Evolutionary conservation across 2,329 filamentous ascomycete genomes (phyloP).

Genomic region (Ascochyta fabae): DNA sequence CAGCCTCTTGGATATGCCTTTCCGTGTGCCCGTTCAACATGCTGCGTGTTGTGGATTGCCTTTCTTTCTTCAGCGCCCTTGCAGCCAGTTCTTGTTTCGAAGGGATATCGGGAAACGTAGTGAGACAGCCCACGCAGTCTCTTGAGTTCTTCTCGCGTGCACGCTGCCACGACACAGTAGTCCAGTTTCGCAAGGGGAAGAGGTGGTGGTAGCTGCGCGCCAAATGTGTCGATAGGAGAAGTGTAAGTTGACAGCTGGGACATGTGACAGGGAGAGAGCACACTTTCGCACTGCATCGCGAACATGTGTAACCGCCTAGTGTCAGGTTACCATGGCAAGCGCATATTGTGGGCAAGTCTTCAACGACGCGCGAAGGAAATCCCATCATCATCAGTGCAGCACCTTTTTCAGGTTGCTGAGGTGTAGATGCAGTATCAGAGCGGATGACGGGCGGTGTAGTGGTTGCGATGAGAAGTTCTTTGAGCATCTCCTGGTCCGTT

Average conservation of each 20-base stretch:
- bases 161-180: slow-evolving; percentile 82
- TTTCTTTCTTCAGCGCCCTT: slow-evolving; percentile 20
- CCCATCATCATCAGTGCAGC: slow-evolving; percentile 90
- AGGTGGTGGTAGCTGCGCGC: slow-evolving; percentile 50
- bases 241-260: slow-evolving; percentile 85
- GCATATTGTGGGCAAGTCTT: slow-evolving; percentile 76
- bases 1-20: slow-evolving; percentile 5
- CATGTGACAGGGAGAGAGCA: slow-evolving; percentile 91
- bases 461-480: slow-evolving; percentile 83
- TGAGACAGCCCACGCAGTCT: slow-evolving; percentile 80
- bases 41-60: slow-evolving; percentile 19
- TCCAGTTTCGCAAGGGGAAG: slow-evolving; percentile 76
- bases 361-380: slow-evolving; percentile 86
- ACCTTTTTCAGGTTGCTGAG: slow-evolving; percentile 49
- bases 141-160: slow-evolving; percentile 58
- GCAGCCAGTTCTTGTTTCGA: slow-evolving; percentile 13
- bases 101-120: slow-evolving; percentile 66
- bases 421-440: slow-evolving; percentile 52
- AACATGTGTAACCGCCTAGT: slow-evolving; percentile 88
- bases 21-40: slow-evolving; percentile 8
- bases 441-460: slow-evolving; percentile 89
- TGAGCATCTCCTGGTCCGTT: slow-evolving; percentile 84
- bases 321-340: slow-evolving; percentile 87
- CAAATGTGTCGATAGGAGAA: slow-evolving; percentile 81
- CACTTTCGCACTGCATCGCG: slow-evolving; percentile 85